Evolutionary conservation across 2,329 filamentous ascomycete species (phyloP), one percentile per base, ranked within the genome.

Genomic region (Aspergillus eucalypticola): DNA sequence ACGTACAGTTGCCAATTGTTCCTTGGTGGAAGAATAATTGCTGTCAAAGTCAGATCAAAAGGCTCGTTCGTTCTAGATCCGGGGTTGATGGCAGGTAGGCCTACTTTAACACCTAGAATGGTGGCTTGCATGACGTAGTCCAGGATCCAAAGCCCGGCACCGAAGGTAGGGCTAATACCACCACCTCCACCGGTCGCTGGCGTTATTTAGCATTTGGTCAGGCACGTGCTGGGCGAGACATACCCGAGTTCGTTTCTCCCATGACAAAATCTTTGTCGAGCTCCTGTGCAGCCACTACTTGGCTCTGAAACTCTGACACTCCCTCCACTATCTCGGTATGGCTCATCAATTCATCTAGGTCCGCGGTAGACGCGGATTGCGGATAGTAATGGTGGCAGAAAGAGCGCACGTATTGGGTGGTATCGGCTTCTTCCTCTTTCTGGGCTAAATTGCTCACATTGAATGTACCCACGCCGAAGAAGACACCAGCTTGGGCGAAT

Each of bases 361-460:
- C 74, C 4, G 78, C 78, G 0, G 78, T 79, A 1, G 61, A 65
- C 1, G 66, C 56, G 0, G 71, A 74, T 64, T 78, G 75, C 0
- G 81, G 81, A 60, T 83, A 83, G 64, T 82, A 82, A 71, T 83
- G 81, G 48, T 79, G 79, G 41, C 76, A 76, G 60, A 80, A 82
- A 17, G 75, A 73, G 35, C 74, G 74, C 15, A 81, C 74, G 60
- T 78, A 80, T 55, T 55, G 53, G 11, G 53, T 46, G 13, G 64
- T 63, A 41, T 75, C 72, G 1, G 75, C 73, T 19, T 69, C 67
- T 1, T 75, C 76, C 65, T 81, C 77, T 2, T 66, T 69, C 2
- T 71, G 71, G 0, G 71, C 71, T 52, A 81, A 70, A 0, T 70
- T 73, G 1, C 64, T 65, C 39, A 79, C 75, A 19, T 73, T 78